phyloP scores from a whole-genome alignment of 2,329 filamentous ascomycete species.

The Fusarium sororula region DNA sequence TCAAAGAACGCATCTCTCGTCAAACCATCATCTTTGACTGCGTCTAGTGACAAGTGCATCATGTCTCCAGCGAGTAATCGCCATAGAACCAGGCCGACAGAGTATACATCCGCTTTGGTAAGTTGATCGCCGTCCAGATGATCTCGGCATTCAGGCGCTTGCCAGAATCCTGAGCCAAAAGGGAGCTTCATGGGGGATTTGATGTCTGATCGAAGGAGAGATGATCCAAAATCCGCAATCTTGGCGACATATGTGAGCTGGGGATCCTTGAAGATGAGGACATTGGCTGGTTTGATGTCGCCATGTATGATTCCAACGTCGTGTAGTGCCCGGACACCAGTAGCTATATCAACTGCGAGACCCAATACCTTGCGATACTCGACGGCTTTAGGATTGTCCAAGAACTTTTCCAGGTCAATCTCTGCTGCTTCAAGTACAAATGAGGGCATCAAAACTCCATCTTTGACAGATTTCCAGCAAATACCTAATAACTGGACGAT shows the following conservation, averaged over 20 bases:
- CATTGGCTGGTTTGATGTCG: background rate
- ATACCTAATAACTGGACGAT: rapidly evolving
- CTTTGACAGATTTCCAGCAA: background rate
- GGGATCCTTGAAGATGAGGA: background rate
- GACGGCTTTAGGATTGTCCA: background rate
- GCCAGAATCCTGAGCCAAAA: background rate
- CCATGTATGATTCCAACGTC: background rate
- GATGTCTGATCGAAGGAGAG: rapidly evolving
- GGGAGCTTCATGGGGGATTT: background rate
- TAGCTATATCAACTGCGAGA: rapidly evolving
- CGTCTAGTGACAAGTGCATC: background rate
- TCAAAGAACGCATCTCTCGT: background rate
- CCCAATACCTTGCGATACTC: background rate
- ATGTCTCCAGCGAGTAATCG: background rate
- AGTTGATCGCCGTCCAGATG: background rate
- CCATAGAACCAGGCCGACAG: background rate
- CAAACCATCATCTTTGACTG: background rate
- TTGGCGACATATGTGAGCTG: background rate
- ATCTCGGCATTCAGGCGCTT: background rate
- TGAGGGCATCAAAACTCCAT: background rate
- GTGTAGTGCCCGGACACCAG: background rate
- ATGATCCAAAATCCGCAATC: background rate
- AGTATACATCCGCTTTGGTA: background rate
- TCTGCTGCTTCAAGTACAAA: background rate
- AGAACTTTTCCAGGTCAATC: background rate